Percentiles rank a stretch among this genome's conserved stretches.
phyloP scores from a whole-genome alignment of 208 protist genomes.

The Leptomonas seymouri region DNA sequence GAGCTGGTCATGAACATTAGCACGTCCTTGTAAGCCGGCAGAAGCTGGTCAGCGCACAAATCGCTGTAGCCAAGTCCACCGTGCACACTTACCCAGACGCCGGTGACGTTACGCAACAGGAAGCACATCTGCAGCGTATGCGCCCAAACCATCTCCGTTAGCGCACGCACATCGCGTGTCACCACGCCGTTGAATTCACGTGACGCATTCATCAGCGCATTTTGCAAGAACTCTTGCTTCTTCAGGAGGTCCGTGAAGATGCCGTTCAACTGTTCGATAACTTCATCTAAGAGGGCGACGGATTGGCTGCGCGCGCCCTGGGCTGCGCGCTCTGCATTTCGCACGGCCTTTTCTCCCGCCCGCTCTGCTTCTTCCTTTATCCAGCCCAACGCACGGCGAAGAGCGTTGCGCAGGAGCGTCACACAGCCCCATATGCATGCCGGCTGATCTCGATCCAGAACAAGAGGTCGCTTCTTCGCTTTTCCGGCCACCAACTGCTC shows the following conservation, averaged over 20 bases:
- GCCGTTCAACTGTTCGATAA: slow-evolving; percentile 40
- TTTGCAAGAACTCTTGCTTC: slow-evolving; percentile 53
- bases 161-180: slow-evolving; percentile 46
- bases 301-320: background rate
- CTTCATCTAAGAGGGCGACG: slow-evolving; percentile 22
- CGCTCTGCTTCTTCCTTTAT: slow-evolving; percentile 20
- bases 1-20: slow-evolving; percentile 58
- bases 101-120: slow-evolving; percentile 52
- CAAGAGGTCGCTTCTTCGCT: slow-evolving; percentile 10
- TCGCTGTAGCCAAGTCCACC: slow-evolving; percentile 47
- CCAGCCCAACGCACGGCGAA: slow-evolving; percentile 57
- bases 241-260: slow-evolving; percentile 44
- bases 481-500: background rate
- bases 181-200: slow-evolving; percentile 46
- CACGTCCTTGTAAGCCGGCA: slow-evolving; percentile 38
- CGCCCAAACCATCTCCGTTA: slow-evolving; percentile 55
- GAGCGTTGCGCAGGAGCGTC: slow-evolving; percentile 56
- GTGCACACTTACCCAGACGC: slow-evolving; percentile 57
- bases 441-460: slow-evolving; percentile 71
- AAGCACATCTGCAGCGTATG: slow-evolving; percentile 63
- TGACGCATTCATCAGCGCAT: slow-evolving; percentile 31
- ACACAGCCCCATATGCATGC: slow-evolving; percentile 50
- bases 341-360: slow-evolving; percentile 20
- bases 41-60: slow-evolving; percentile 28
- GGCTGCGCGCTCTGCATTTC: background rate